Evolutionary conservation across 2,329 filamentous ascomycete species (phyloP).

Genomic region (Ophiognomonia clavigignenti-juglandacearum): DNA sequence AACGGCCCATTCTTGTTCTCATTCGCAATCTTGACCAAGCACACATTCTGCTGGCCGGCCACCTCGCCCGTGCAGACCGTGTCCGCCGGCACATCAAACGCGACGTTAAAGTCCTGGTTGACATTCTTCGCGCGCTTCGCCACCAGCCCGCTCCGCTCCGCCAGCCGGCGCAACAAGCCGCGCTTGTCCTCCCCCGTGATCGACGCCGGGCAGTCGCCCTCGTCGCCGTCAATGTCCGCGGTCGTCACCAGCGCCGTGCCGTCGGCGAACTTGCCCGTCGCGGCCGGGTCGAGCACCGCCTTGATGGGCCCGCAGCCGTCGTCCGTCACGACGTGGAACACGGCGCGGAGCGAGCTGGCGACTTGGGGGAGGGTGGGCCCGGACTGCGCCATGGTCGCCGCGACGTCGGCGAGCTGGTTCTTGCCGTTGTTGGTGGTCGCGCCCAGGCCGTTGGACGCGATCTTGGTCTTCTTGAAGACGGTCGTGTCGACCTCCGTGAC

Average conservation of each 20-base stretch:
- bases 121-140: slow-evolving; percentile 18
- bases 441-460: slow-evolving; percentile 17
- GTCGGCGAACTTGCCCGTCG: slow-evolving; percentile 17
- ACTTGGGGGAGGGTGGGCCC: slow-evolving; percentile 20
- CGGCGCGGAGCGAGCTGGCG: slow-evolving; percentile 16
- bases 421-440: slow-evolving; percentile 19
- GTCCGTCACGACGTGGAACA: slow-evolving; percentile 19
- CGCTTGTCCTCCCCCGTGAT: slow-evolving; percentile 15
- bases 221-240: slow-evolving; percentile 15
- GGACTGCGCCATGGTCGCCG: slow-evolving; percentile 16
- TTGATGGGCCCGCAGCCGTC: slow-evolving; percentile 18
- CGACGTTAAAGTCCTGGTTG: slow-evolving; percentile 23
- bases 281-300: slow-evolving; percentile 19
- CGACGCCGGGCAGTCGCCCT: slow-evolving; percentile 15
- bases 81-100: slow-evolving; percentile 22
- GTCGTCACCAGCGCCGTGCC: slow-evolving; percentile 16
- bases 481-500: slow-evolving; percentile 17
- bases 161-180: slow-evolving; percentile 6
- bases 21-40: slow-evolving; percentile 40
- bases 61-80: slow-evolving; percentile 33
- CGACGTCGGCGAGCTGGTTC: slow-evolving; percentile 11
- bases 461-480: slow-evolving; percentile 14
- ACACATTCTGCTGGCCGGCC: slow-evolving; percentile 29
- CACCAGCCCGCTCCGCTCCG: slow-evolving; percentile 17
- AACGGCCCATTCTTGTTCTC: slow-evolving; percentile 34